These are phyloP conservation scores for Yarrowia sp. DNA, from an alignment of 805 yeast species.

Conservation along the genomic window DNA sequence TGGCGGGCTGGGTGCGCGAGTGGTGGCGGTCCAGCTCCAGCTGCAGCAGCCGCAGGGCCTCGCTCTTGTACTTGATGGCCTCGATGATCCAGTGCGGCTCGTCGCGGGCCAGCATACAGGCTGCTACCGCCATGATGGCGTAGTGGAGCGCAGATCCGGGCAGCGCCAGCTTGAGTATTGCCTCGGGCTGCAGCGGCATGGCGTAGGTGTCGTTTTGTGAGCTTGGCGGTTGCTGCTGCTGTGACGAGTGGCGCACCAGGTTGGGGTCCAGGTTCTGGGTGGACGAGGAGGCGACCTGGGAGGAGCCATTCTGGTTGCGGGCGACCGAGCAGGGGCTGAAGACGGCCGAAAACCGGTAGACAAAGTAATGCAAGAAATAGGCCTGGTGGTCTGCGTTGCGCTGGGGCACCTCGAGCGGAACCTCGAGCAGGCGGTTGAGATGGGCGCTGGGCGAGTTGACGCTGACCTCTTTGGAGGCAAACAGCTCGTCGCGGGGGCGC, in stretches of 20 bases:
- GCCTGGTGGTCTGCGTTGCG: constrained; percentile 33
- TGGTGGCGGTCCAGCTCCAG: constrained; percentile 28
- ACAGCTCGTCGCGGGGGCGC: constrained; percentile 31
- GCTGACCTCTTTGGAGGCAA: constrained; percentile 28
- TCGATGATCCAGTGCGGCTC: constrained; percentile 34
- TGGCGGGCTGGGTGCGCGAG: constrained; percentile 17
- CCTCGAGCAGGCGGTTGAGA: constrained; percentile 28
- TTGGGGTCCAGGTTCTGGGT: constrained; percentile 8
- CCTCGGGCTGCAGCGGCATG: constrained; percentile 29
- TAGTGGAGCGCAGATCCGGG: constrained; percentile 25
- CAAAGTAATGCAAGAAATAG: constrained; percentile 33
- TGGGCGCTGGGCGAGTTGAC: constrained; percentile 29
- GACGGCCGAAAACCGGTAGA: constrained; percentile 28
- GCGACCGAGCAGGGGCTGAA: constrained; percentile 25
- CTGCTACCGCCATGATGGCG: constrained; percentile 30
- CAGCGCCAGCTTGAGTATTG: constrained; percentile 12
- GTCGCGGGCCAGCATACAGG: constrained; percentile 22
- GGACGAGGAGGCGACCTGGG: neutral
- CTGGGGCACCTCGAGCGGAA: constrained; percentile 23
- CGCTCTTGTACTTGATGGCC: constrained; percentile 36
- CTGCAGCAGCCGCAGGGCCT: constrained; percentile 23
- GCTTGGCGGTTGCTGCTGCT: neutral
- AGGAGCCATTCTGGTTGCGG: neutral
- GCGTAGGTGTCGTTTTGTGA: constrained; percentile 18
- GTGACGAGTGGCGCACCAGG: neutral